Evolutionary conservation across 768 basidiomycete species (phyloP).

Genomic region (Boletus pseudopeckii): DNA sequence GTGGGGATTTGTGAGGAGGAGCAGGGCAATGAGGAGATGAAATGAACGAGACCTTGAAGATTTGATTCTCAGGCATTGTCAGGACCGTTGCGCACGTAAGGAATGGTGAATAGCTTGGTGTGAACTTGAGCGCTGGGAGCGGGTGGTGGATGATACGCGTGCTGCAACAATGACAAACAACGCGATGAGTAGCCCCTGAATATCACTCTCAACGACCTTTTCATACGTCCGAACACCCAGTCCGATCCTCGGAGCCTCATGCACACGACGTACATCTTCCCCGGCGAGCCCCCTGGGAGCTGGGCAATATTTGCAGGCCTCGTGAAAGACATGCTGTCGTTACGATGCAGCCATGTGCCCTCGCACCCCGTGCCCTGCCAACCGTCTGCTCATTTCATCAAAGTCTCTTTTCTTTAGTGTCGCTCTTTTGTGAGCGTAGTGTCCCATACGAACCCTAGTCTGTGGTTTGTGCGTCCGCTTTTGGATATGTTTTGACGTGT

Average conservation of each 20-base stretch:
- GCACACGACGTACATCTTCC: neutral
- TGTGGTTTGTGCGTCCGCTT: constrained; percentile 16
- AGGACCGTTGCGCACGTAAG: too few relatives aligned
- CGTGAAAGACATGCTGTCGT: constrained; percentile 19
- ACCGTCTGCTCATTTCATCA: neutral
- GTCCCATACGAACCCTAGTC: constrained; percentile 15
- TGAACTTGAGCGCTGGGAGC: constrained; percentile 18
- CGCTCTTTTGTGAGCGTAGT: too few relatives aligned
- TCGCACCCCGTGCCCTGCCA: constrained; percentile 16
- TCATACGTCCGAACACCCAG: neutral
- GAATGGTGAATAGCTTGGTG: constrained; percentile 2
- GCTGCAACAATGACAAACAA: constrained; percentile 41
- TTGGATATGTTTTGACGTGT: constrained; percentile 22
- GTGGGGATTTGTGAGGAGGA: constrained; percentile 7
- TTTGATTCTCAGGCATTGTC: constrained; percentile 76
- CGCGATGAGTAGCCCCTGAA: constrained; percentile 27
- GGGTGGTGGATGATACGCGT: constrained; percentile 31
- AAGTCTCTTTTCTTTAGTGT: neutral
- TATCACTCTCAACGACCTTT: neutral
- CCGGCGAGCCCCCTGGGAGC: neutral
- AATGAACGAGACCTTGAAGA: constrained; percentile 68
- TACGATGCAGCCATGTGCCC: constrained; percentile 10
- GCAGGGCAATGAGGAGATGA: neutral
- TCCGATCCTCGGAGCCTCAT: constrained; percentile 1
- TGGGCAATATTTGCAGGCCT: constrained; percentile 5